Percentiles rank a stretch among this genome's conserved stretches.
Evolutionary conservation across 163 green algal genomes (phyloP).

Genomic region (Scenedesmus sp.): DNA sequence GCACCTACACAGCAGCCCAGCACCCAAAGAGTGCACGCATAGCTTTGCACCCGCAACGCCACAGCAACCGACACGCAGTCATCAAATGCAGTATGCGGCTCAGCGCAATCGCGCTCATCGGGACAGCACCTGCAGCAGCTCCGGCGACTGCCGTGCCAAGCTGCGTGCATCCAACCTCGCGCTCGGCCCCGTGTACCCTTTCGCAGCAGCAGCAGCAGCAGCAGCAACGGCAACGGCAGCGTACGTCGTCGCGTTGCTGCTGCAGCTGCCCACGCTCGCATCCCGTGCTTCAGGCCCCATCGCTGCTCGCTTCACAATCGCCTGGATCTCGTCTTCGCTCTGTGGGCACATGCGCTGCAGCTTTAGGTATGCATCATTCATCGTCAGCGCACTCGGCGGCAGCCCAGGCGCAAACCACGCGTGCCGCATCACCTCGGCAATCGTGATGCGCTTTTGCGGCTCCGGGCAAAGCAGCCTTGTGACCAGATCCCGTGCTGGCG

Average conservation of each 20-base stretch:
- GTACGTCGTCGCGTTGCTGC: not conserved
- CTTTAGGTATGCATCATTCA: slow-evolving; percentile 57
- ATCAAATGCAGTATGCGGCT: not conserved
- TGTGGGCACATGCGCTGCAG: slow-evolving; percentile 11
- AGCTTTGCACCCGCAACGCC: too few relatives aligned
- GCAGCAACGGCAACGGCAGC: not conserved
- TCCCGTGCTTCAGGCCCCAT: not conserved
- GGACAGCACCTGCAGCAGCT: not conserved
- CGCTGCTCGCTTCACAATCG: slow-evolving; percentile 4
- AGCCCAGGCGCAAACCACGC: slow-evolving; percentile 76
- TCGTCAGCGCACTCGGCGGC: slow-evolving; percentile 52
- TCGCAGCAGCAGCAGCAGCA: too few relatives aligned
- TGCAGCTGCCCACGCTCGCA: not conserved
- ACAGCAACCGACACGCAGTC: not conserved
- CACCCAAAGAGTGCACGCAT: too few relatives aligned
- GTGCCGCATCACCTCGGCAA: slow-evolving; percentile 56
- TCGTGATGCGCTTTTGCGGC: not conserved
- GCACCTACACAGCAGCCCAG: too few relatives aligned
- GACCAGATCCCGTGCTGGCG: not conserved
- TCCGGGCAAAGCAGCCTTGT: slow-evolving; percentile 25
- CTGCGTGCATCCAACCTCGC: not conserved
- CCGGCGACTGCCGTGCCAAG: not conserved
- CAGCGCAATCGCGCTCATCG: not conserved
- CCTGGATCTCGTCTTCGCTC: slow-evolving; percentile 30
- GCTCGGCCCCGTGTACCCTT: not conserved